phyloP scores from a whole-genome alignment of 768 basidiomycete species.

The Hygrocybe punicea region DNA sequence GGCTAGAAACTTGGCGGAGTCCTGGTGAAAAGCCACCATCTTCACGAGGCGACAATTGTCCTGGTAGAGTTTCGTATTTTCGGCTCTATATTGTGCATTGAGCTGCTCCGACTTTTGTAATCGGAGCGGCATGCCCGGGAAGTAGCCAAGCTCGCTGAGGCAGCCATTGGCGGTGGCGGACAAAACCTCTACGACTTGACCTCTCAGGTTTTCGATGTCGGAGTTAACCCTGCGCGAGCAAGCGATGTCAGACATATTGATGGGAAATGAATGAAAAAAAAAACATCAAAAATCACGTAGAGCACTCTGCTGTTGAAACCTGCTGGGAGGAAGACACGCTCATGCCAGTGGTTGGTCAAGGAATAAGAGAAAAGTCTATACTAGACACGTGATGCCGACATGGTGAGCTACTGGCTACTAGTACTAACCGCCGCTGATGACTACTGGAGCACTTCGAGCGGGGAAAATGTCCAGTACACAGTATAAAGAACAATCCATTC shows the following conservation, averaged over 20 bases:
- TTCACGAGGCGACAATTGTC: constrained; percentile 37
- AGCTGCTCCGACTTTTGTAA: constrained; percentile 35
- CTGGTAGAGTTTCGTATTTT: constrained; percentile 40
- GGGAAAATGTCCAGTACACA: background rate
- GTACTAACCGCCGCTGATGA: too few species aligned
- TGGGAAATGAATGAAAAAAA: background rate
- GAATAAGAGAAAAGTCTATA: background rate
- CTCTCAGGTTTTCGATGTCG: constrained; percentile 23
- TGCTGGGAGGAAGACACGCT: background rate
- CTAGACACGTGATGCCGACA: background rate
- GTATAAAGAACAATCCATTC: background rate
- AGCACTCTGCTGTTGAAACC: background rate
- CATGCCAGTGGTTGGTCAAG: background rate
- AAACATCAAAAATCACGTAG: background rate
- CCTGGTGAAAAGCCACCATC: constrained; percentile 20
- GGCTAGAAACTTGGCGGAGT: constrained; percentile 15
- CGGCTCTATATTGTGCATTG: constrained; percentile 31
- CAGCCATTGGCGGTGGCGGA: constrained; percentile 45
- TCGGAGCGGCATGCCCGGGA: constrained; percentile 39
- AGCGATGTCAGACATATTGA: background rate
- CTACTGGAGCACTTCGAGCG: too few species aligned
- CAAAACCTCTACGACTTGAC: constrained; percentile 43
- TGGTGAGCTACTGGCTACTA: background rate
- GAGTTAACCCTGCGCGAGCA: background rate
- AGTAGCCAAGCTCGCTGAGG: constrained; percentile 47